Evolutionary conservation across 2,329 filamentous ascomycete genomes (phyloP).

Genomic region (Cadophora sp.): DNA sequence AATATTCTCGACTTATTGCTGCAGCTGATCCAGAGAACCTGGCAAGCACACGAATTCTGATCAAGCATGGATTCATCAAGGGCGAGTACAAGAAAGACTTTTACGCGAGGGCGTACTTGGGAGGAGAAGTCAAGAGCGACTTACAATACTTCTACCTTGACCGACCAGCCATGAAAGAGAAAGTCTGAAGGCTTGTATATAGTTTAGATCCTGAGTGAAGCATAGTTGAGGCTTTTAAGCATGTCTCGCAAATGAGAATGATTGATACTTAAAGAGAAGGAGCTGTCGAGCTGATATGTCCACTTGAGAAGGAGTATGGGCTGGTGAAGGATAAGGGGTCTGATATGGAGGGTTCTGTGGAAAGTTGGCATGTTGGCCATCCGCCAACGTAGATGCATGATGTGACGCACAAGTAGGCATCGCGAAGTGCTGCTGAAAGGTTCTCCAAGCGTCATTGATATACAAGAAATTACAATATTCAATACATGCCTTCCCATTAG

Average conservation of each 20-base stretch:
- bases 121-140: constrained; percentile 22
- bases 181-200: neutral
- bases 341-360: constrained; percentile 22
- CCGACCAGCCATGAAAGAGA: constrained; percentile 11
- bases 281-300: constrained; percentile 17
- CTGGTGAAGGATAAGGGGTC: constrained; percentile 21
- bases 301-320: constrained; percentile 20
- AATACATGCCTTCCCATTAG: constrained; percentile 10
- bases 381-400: neutral
- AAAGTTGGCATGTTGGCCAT: constrained; percentile 27
- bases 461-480: constrained; percentile 16
- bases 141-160: constrained; percentile 27
- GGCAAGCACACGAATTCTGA: constrained; percentile 33
- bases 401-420: too few species aligned
- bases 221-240: too few species aligned
- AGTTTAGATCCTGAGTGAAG: too few species aligned
- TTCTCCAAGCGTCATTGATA: neutral
- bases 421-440: too few species aligned
- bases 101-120: constrained; percentile 16
- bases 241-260: constrained; percentile 10
- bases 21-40: constrained; percentile 33
- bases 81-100: constrained; percentile 23
- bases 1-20: constrained; percentile 26
- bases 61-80: constrained; percentile 35
- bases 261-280: constrained; percentile 23